Evolutionary conservation across 306 rosid species (phyloP), one percentile per base, ranked within the genome.

Genomic region (Sophora flavescens): DNA sequence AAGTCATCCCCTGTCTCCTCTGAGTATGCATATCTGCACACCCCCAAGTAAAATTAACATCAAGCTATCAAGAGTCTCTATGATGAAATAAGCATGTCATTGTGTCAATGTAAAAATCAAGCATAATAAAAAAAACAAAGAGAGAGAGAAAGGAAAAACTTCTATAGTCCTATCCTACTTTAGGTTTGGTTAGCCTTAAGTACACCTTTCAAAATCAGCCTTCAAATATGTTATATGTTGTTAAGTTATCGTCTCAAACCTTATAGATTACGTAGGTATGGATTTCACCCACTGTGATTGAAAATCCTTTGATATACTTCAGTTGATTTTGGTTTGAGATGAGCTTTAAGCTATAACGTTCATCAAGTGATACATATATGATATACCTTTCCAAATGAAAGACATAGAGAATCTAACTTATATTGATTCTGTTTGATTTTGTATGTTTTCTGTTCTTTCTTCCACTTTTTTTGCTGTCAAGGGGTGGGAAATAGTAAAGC

Each of bases 1-100:
- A 88, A 79, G 74, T 88, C 91, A 52, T 90, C 96, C 32, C 80
- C 83, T 6, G 86, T 80, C 80, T 88, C 96, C 78, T 90, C 95
- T 33, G 87, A 82, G 87, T 88, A 83, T 6, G 90, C 90, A 71
- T 81, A 86, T 80, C 96, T 88, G 83, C 82, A 81, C 17, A 59
- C 50, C 1, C 48, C 47, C 80, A 47, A 18, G 32, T 5, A 33
- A 69, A 59, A 62, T 68, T 44, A 69, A 54, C 3, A 54, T 72
- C n/a, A 61, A 58, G 56, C 42, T 17, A 15, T 1, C 61, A 15
- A n/a, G 47, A 17, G 30, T 5, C 14, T 10, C 42, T 0, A 44
- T 6, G 39, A 45, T 41, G 22, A 63, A 26, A 53, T 69, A 18
- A 13, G n/a, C 61, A 70, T 16, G 48, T 64, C 12, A 32, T 9